Evolutionary conservation across 2,329 filamentous ascomycete genomes (phyloP).

Genomic region (Cladosporium sp.): DNA sequence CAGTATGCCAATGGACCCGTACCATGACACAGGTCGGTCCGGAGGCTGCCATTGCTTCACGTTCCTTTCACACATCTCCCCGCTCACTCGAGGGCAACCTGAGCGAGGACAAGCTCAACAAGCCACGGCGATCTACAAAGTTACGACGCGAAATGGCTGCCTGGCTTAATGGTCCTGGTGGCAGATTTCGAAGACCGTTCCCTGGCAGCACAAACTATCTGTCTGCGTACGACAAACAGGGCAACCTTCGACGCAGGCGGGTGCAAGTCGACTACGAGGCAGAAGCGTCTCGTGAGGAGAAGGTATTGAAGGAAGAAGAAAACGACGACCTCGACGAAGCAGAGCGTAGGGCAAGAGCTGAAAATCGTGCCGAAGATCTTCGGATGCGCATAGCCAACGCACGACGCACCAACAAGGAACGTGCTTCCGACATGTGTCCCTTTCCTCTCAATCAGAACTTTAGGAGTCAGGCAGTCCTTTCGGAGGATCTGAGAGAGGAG

Average conservation of each 20-base stretch:
- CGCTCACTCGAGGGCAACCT: background rate
- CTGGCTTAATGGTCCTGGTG: slow-evolving; percentile 56
- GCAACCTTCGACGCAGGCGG: slow-evolving; percentile 41
- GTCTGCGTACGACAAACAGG: slow-evolving; percentile 48
- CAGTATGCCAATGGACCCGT: slow-evolving; percentile 6
- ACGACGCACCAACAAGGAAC: slow-evolving; percentile 24
- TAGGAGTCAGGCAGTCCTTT: slow-evolving; percentile 66
- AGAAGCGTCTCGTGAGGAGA: slow-evolving; percentile 15
- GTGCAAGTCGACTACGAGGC: too few species aligned
- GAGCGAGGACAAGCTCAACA: background rate
- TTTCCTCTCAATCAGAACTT: slow-evolving; percentile 74
- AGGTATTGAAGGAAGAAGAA: slow-evolving; percentile 18
- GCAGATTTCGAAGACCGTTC: slow-evolving; percentile 45
- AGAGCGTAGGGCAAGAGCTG: slow-evolving; percentile 17
- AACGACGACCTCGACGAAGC: slow-evolving; percentile 21
- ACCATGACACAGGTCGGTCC: background rate
- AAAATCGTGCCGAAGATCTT: slow-evolving; percentile 16
- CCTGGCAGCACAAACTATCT: slow-evolving; percentile 53
- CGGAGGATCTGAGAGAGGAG: slow-evolving; percentile 66
- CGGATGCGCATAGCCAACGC: slow-evolving; percentile 20
- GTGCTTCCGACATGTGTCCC: slow-evolving; percentile 43
- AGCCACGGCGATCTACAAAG: background rate
- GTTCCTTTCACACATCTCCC: slow-evolving; percentile 11
- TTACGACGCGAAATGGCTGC: slow-evolving; percentile 53
- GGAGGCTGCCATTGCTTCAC: background rate